These are phyloP conservation scores for Abelmoschus esculentus DNA, from an alignment of 345 rosid species.

Conservation along the genomic window DNA sequence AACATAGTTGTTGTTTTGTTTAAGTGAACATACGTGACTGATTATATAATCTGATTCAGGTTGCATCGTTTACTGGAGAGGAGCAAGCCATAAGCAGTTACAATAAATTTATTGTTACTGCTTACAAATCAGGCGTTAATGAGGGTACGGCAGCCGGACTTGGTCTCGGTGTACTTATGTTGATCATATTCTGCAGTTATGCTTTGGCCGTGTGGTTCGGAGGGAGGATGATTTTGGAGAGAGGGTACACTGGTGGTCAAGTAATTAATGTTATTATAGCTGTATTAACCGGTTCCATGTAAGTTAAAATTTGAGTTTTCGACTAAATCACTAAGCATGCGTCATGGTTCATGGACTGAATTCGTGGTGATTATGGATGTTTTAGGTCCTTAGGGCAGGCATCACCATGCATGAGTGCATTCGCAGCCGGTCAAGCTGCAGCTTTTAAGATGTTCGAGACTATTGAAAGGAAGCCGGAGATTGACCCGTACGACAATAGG, in stretches of 20 bases:
- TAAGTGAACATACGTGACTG: neutral
- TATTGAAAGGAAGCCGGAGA: constrained; percentile 48
- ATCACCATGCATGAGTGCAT: constrained; percentile 62
- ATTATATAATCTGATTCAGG: constrained; percentile 28
- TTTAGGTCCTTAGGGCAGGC: constrained; percentile 80
- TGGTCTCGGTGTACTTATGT: constrained; percentile 51
- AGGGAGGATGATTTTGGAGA: constrained; percentile 59
- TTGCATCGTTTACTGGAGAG: constrained; percentile 88
- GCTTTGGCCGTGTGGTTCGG: constrained; percentile 77
- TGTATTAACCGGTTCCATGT: constrained; percentile 76
- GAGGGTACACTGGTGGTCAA: constrained; percentile 74
- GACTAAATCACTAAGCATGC: neutral
- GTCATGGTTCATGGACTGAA: neutral
- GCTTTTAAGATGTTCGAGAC: constrained; percentile 79
- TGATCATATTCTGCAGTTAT: constrained; percentile 46
- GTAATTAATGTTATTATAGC: constrained; percentile 66
- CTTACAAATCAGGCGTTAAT: constrained; percentile 54
- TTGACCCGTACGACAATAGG: constrained; percentile 45
- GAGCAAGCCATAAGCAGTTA: constrained; percentile 54
- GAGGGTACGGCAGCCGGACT: constrained; percentile 71
- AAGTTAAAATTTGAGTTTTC: constrained; percentile 17
- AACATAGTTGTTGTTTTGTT: neutral
- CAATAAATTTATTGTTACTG: constrained; percentile 45
- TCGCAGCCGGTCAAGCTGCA: constrained; percentile 71
- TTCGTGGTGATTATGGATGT: neutral